These are phyloP conservation scores for Kappamyces sp. DNA, from an alignment of 192 early-diverging fungal genomes.

Conservation along the genomic window DNA sequence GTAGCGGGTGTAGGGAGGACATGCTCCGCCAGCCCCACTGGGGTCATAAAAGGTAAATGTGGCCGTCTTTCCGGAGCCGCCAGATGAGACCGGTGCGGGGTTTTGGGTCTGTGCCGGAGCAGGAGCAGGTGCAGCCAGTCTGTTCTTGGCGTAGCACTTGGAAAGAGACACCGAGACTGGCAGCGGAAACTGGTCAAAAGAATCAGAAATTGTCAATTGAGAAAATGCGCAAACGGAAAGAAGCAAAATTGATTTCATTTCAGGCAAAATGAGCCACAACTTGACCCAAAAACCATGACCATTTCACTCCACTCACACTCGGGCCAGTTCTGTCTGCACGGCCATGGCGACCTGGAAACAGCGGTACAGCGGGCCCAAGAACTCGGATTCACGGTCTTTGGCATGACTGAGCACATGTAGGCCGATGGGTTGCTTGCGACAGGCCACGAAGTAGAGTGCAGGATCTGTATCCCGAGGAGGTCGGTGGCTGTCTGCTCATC, in stretches of 20 bases:
- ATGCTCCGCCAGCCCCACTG: too few relatives aligned
- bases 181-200: too few relatives aligned
- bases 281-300: slow-evolving; percentile 45
- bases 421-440: too few relatives aligned
- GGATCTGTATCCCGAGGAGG: slow-evolving; percentile 94
- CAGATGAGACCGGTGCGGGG: too few relatives aligned
- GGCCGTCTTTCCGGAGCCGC: too few relatives aligned
- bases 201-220: background rate
- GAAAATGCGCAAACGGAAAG: background rate
- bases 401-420: slow-evolving; percentile 84
- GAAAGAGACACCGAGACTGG: too few relatives aligned
- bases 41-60: too few relatives aligned
- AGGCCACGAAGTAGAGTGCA: slow-evolving; percentile 60
- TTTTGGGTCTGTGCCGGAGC: too few relatives aligned
- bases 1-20: too few relatives aligned
- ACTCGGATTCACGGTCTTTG: slow-evolving; percentile 67
- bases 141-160: too few relatives aligned
- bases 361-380: slow-evolving; percentile 71
- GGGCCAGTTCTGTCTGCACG: slow-evolving; percentile 94
- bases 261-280: background rate
- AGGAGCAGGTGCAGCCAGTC: too few relatives aligned
- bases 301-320: slow-evolving; percentile 90
- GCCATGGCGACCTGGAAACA: slow-evolving; percentile 74
- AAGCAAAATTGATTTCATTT: background rate
- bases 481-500: slow-evolving; percentile 17